Evolutionary conservation across 1,284 basidiomycete genomes (phyloP), one percentile per base, ranked within the genome.

Genomic region (Dichomitus squalens): DNA sequence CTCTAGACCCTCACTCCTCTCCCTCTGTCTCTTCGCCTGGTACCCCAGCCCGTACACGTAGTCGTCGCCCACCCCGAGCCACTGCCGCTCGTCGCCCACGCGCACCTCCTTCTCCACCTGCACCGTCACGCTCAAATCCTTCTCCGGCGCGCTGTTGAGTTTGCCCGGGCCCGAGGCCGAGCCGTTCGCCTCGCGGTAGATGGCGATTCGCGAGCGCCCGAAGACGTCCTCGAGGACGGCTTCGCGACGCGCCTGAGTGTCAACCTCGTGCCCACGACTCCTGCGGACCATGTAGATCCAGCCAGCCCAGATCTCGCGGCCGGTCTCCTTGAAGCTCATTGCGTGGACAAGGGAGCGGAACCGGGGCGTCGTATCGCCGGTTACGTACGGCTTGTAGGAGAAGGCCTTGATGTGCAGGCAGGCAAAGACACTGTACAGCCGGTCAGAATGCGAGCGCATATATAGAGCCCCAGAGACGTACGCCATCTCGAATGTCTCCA

Each of bases 401-500:
- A 92, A 93, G 1, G 89, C 89, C 47, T 80, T 79, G 72, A 93
- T 77, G 70, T 93, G 90, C 6, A 92, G 69, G 52, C 90, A 82
- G 2, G 84, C 86, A 65, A 90, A 88, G 27, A 86, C 58, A 68
- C 84, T 87, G 63, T 25, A 23, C 38, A 48, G 33, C 12, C 9
- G 14, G 6, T 48, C 33, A 29, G 33, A 34, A 52, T 25, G 23
- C 53, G 6, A 39, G 29, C 36, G 40, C 44, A 38, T 11, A 25
- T 34, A 39, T 31, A 46, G 29, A 3, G 25, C n/a, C 16, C 27
- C 49, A 20, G 35, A 11, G 16, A 76, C 84, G 21, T 66, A 88
- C 86, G 79, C 82, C 88, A 93, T 93, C 73, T 92, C 90, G 58
- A 90, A 82, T 1, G 86, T 88, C 64, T 90, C 84, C 2, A 88